A percentile compares a stretch with the other conserved stretches of the same genome.
Conservation (phyloP, 1,284 basidiomycete genomes). For the Marasmius sp. region DNA sequence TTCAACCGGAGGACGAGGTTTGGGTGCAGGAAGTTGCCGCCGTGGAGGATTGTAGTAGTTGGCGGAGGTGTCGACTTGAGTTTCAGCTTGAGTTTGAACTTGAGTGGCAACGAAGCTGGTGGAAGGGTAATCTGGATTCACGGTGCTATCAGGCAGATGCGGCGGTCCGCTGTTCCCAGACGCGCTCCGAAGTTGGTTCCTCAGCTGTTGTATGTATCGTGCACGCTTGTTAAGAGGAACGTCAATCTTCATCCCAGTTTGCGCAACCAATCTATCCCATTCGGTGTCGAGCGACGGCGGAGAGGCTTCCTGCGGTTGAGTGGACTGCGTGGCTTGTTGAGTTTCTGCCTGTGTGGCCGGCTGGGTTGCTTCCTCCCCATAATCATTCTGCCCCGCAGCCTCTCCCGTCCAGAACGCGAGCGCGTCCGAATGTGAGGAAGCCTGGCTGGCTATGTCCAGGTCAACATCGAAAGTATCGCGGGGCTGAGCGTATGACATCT, state of each 20-base stretch:
- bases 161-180: background rate
- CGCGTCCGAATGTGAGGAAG: background rate
- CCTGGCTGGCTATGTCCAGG: constrained; percentile 7
- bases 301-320: background rate
- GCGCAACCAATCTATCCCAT: background rate
- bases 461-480: background rate
- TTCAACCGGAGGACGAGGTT: background rate
- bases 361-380: background rate
- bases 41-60: background rate
- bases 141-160: background rate
- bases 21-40: background rate
- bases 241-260: background rate
- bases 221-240: background rate
- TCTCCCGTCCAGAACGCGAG: background rate
- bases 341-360: constrained; percentile 18
- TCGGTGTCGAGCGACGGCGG: background rate
- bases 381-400: background rate
- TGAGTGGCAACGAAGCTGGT: no score
- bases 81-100: background rate
- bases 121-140: background rate
- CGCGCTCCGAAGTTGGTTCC: background rate
- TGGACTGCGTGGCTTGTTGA: constrained; percentile 27
- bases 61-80: background rate
- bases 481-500: background rate
- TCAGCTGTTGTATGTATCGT: background rate